Base-by-base conservation (phyloP, 495 filamentous ascomycete genomes). In the Hypoxylon trugodes region DNA sequence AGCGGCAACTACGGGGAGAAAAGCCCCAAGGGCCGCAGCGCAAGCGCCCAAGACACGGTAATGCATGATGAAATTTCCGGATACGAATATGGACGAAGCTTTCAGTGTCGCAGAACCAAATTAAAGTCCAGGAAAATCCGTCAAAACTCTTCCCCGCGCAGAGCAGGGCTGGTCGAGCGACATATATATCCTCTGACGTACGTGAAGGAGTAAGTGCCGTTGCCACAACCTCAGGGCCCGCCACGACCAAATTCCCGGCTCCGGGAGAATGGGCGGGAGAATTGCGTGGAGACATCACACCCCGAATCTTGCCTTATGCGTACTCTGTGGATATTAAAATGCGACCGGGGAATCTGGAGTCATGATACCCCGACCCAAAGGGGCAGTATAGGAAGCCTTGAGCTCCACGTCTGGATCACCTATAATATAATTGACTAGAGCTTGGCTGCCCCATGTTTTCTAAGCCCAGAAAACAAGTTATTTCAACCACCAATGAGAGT, bases 211-310 rank as follows among this genome's bases (percentile, higher is more conserved):
- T 42, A 71, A 71, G 56, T 71, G 69, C 69, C 69, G 69, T 48
- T 61, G 32, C 18, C 40, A 26, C 43, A 25, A 37, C 53, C 37
- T 48, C 30, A 19, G 25, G 21, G 30, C 25, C 30, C 32, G 28
- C 16, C 28, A 56, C 60, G 59, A 49, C 25, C 60, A 56, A 50
- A 60, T 26, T 59, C 65, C 62, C 68, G 59, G 64, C 57, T 32
- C 65, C 69, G 69, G 69, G 28, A 71, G 65, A 71, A 71, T 71
- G 24, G 60, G 26, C 69, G 69, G 69, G 65, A 71, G 49, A 71
- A 69, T 66, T 74, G 73, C 65, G 58, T 9, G 68, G 26, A 38
- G 50, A 19, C 45, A 61, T 57, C 43, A 19, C 51, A 47, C n/a
- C n/a, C 52, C 46, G 12, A 36, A 24, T 51, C 28, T 9, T 30